phyloP scores from a whole-genome alignment of 768 basidiomycete species.

The Vararia minispora region DNA sequence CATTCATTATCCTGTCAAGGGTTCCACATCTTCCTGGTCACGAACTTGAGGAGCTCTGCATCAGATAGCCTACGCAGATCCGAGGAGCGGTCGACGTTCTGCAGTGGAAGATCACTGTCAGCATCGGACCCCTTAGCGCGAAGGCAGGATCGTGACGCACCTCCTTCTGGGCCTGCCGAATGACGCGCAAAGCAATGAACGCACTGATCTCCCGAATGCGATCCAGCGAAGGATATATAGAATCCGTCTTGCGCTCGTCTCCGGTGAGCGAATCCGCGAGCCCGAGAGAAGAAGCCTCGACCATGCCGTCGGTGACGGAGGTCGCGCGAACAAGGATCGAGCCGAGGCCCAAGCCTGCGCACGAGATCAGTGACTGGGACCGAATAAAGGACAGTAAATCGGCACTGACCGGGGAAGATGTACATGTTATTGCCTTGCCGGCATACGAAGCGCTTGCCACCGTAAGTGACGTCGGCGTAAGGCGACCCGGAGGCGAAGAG shows the following conservation, averaged over 20 bases:
- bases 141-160: slow-evolving; percentile 26
- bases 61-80: slow-evolving; percentile 50
- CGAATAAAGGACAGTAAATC: too few relatives aligned
- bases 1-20: too few relatives aligned
- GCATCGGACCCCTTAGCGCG: slow-evolving; percentile 3
- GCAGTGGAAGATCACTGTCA: slow-evolving; percentile 1
- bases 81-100: slow-evolving; percentile 17
- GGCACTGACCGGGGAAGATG: slow-evolving; percentile 55
- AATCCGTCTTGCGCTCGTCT: slow-evolving; percentile 53
- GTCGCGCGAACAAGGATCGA: slow-evolving; percentile 60
- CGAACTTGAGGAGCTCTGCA: slow-evolving; percentile 37
- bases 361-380: too few relatives aligned
- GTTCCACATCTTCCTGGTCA: slow-evolving; percentile 65
- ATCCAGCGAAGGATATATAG: slow-evolving; percentile 78
- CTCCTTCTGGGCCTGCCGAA: slow-evolving; percentile 70
- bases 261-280: slow-evolving; percentile 61
- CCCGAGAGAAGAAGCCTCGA: slow-evolving; percentile 78
- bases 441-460: slow-evolving; percentile 49
- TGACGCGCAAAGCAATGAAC: slow-evolving; percentile 61
- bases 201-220: slow-evolving; percentile 82
- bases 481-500: slow-evolving; percentile 88
- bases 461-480: slow-evolving; percentile 53
- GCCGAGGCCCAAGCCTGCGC: slow-evolving; percentile 73
- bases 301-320: slow-evolving; percentile 75
- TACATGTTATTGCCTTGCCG: slow-evolving; percentile 97